Percentiles rank a stretch among this genome's conserved stretches.
Evolutionary conservation across 2,329 filamentous ascomycete species (phyloP).

Genomic region (Sclerotinia borealis): DNA sequence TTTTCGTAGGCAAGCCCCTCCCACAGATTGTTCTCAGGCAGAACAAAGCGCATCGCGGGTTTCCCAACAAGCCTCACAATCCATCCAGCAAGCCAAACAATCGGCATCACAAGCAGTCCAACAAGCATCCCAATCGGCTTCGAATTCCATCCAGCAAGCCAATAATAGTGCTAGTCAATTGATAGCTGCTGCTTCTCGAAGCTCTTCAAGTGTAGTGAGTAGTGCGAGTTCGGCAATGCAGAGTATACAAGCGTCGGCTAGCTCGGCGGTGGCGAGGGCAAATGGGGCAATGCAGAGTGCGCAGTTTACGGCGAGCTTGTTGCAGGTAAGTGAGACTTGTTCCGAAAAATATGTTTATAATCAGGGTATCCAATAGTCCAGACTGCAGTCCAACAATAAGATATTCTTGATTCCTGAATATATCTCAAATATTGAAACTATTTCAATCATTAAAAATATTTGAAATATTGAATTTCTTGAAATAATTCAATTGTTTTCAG

Average conservation of each 20-base stretch:
- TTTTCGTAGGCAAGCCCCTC: conserved; percentile 21
- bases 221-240: conserved; percentile 24
- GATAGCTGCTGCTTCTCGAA: conserved; percentile 25
- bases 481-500: no score
- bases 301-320: conserved; percentile 19
- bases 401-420: no score
- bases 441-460: no score
- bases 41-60: conserved; percentile 24
- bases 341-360: not conserved
- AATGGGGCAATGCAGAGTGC: conserved; percentile 21
- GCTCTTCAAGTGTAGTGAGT: conserved; percentile 20
- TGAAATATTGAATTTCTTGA: no score
- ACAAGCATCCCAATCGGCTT: conserved; percentile 23
- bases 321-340: conserved; percentile 18
- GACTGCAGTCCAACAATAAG: no score
- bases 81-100: conserved; percentile 21
- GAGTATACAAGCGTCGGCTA: conserved; percentile 24
- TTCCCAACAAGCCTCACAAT: conserved; percentile 22
- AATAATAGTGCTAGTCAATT: conserved; percentile 21
- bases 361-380: no score
- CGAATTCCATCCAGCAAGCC: conserved; percentile 19
- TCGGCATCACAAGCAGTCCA: conserved; percentile 23
- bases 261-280: conserved; percentile 20
- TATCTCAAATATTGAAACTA: no score
- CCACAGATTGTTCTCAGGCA: conserved; percentile 19